These are phyloP conservation scores for Scutellaria barbata DNA, from an alignment of 257 asterid species.

Conservation along the genomic window DNA sequence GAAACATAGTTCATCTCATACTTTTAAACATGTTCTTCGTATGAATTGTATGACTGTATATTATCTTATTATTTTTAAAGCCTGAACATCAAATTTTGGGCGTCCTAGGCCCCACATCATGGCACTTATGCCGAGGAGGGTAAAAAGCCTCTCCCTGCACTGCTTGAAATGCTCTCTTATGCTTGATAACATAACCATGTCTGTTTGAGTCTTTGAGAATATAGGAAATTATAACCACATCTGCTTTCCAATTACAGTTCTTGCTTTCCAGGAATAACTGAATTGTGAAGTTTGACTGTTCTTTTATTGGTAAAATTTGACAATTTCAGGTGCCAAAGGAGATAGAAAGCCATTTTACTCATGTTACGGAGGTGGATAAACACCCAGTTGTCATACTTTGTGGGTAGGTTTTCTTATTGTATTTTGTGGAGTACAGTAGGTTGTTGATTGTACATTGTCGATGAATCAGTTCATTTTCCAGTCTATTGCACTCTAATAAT, in stretches of 20 bases:
- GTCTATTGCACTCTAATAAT: neutral
- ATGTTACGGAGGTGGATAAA: conserved; percentile 66
- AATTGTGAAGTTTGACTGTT: conserved; percentile 24
- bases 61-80: neutral
- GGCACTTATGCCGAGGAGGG: conserved; percentile 14
- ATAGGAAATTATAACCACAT: conserved; percentile 18
- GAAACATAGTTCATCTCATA: neutral
- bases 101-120: neutral
- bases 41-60: conserved; percentile 19
- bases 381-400: conserved; percentile 88
- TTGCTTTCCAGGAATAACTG: conserved; percentile 21
- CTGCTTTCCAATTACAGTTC: conserved; percentile 27
- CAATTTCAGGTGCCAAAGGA: conserved; percentile 74
- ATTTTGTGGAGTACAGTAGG: conserved; percentile 25
- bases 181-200: conserved; percentile 12
- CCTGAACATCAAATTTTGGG: conserved; percentile 11
- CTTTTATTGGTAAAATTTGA: conserved; percentile 23
- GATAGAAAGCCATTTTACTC: conserved; percentile 59
- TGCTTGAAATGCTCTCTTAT: neutral
- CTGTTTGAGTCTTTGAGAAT: neutral
- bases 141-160: conserved; percentile 9
- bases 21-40: neutral
- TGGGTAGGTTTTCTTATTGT: conserved; percentile 55
- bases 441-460: conserved; percentile 19
- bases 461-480: neutral